Base-by-base conservation (phyloP, 1,284 basidiomycete genomes). In the Macrocystidia cucumis region DNA sequence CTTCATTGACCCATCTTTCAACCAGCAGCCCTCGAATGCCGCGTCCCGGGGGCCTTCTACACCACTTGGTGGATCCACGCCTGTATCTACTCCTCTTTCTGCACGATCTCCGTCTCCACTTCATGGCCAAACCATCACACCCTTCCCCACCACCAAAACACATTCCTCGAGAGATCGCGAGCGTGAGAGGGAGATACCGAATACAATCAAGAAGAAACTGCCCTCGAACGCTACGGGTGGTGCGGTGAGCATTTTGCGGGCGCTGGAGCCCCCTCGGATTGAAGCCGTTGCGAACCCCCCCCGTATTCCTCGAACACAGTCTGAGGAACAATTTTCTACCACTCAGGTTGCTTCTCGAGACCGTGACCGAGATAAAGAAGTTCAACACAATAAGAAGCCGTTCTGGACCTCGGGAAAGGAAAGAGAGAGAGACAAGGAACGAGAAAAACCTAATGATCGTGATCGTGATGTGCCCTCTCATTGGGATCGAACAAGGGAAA, bases 241-340 rank as follows among this genome's bases (percentile, higher is more conserved):
- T 11, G 74, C 72, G 0, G 51, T 78, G 13, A 69, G 68, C 13
- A 78, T 81, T 25, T 59, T 82, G 37, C 63, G 62, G 35, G 63
- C 78, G 5, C 57, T 82, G 5, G 77, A 82, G 38, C 74, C 78
- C 0, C 60, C 67, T 18, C 59, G 57, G 19, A 47, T 57, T 8
- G 54, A 52, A 14, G n/a, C n/a, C n/a, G 21, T 53, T 14, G 21
- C 44, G 3, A 44, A 42, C 17, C 44, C 48, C 19, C 48, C n/a
- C 32, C 42, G 34, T 37, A 57, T 48, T 38, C 49, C 27, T 43
- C 57, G 33, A 45, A 49, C 28, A 42, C 57, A 34, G 45, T 56
- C 55, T 4, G 56, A 61, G 32, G 57, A 63, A 54, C 6, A 63
- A 49, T 44, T 48, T 41, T 21, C 46, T 17, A 33, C 51, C 44